Evolutionary conservation across 208 protist genomes (phyloP), one percentile per base, ranked within the genome.

Genomic region (Spongospora subterranea): DNA sequence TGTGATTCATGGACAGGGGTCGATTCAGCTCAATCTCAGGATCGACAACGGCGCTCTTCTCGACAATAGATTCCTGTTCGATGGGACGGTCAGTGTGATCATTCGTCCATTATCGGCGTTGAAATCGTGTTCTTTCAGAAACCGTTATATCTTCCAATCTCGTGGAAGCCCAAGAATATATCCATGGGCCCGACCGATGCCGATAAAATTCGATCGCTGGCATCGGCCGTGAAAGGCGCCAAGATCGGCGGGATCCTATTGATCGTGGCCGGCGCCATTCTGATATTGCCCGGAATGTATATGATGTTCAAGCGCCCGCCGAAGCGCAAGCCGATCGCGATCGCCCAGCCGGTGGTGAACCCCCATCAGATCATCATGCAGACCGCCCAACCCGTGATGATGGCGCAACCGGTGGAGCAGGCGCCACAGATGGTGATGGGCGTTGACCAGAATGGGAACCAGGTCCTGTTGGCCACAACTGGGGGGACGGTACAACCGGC

Each of bases 331-430:
- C 54, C 54, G 29, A 17, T 29, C 20, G 54, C 54, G 54, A n/a
- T n/a, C n/a, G n/a, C n/a, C n/a, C n/a, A n/a, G n/a, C 54, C 54
- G 17, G 54, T 65, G 20, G 54, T 65, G 17, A 65, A 65, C 54
- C 54, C 54, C 20, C 54, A 65, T 29, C 54, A 65, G 54, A 65
- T 65, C 29, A 29, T 65, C 54, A 65, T 65, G 54, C 54, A 65
- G 54, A 65, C 54, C 54, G 54, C 54, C 54, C 54, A 65, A 29
- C 54, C 54, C 20, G 29, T 65, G 54, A 65, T 65, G 54, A 29
- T 65, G 20, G 29, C 29, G 20, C 54, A 65, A 29, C 54, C 17
- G 54, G 20, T 29, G 54, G 29, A 32, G 54, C 20, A 32, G 17
- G 54, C 54, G 20, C 20, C 20, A 29, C 54, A 65, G 29, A 29